Base-by-base conservation (phyloP, 768 basidiomycete species). In the Nevesoporus exiguus region DNA sequence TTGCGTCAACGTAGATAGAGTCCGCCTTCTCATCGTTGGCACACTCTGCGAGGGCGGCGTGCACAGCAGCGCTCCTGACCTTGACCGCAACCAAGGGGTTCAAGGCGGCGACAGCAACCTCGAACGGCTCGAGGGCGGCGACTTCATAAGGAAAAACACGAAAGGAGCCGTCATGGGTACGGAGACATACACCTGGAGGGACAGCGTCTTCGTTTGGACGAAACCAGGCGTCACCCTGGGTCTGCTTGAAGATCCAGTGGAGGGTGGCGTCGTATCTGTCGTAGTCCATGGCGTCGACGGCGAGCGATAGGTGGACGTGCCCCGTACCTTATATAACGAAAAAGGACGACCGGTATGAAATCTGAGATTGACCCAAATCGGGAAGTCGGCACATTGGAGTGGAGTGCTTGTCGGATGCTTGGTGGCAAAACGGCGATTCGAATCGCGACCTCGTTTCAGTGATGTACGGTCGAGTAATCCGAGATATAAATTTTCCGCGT, bases 51-150 rank as follows among this genome's bases (percentile, higher is more conserved):
- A 82, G 67, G 0, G 80, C 79, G 17, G 80, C 78, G 37, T 82
- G 80, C 0, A 80, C 76, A 11, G 76, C 73, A 2, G 77, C 79
- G 59, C 74, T 76, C 31, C 79, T 70, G 44, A 80, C 71, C 51
- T 82, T 81, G 55, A 82, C 78, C 1, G 77, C 79, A 41, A 83
- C 80, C 52, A 80, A 74, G 22, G 82, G 79, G 63, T 83, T 82
- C 49, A 84, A 65, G 3, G 75, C 71, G 14, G 74, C 70, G 47
- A 83, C 72, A 14, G 82, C 81, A 6, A 73, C 70, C 70, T 81
- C 81, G 63, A 83, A 83, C 0, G 78, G 78, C 60, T 76, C 77
- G 56, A 83, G 74, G 5, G 74, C 76, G 54, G 77, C 69, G 63
- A 77, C 71, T 56, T 81, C 76, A 55, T 80, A 80, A 1, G 82